Evolutionary conservation across 176 grass and related monocot genomes (phyloP), one percentile per base, ranked within the genome.

Genomic region (Lolium perenne): DNA sequence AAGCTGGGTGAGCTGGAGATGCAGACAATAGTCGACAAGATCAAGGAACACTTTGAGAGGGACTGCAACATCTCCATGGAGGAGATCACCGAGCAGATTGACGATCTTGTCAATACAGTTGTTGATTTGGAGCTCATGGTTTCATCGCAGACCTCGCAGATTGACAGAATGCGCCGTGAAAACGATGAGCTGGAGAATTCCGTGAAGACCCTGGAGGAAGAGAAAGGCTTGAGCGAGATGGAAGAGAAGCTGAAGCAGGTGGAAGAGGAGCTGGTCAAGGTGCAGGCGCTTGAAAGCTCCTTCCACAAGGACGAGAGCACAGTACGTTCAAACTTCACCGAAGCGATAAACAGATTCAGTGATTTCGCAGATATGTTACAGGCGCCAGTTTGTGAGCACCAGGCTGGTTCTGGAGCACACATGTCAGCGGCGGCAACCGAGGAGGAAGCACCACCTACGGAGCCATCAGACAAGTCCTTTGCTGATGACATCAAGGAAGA

Each of bases 81-180:
- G 16, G 97, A 98, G 73, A 80, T 98, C 49, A 91, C 94, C 1
- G 97, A 95, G 60, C 91, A 79, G 47, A 94, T 96, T 13, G 92
- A 98, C 35, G 97, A 95, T 45, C 70, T 98, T 79, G 97, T 98
- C 18, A 83, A 92, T 62, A 94, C 91, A 71, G 94, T 98, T 43
- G 89, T 95, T 7, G 82, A 86, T 15, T 85, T 98, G 76, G 97
- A 98, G 67, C 88, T 95, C n/a, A 95, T 89, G 71, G 90, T 98
- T 72, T 98, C 97, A 23, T 94, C 92, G 8, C 92, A 98, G 69
- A 85, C 84, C 20, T 90, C 92, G 26, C 97, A 98, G 65, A 85
- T 96, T 35, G 83, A 98, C 9, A 87, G 92, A n/a, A 86, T 98
- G 9, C 82, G 54, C 72, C 86, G 85, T 2, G 94, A 98, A 86